Evolutionary conservation across 2,329 filamentous ascomycete species (phyloP).

Genomic region (Sporothrix curviconia): DNA sequence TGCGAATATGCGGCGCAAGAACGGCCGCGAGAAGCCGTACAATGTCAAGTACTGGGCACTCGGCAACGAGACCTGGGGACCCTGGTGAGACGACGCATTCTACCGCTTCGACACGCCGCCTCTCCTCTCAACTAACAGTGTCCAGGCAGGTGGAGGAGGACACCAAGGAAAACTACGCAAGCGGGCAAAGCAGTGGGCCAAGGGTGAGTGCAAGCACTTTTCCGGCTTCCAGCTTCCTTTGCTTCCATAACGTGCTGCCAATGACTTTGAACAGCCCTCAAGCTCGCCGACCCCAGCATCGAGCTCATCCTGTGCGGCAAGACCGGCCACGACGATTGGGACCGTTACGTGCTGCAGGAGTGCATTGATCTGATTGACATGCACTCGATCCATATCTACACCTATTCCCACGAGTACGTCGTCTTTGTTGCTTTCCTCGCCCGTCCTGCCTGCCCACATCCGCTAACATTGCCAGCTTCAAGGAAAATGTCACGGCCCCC

Average conservation of each 20-base stretch:
- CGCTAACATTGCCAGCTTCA: background rate
- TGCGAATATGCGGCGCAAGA: constrained; percentile 68
- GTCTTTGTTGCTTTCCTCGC: too few species aligned
- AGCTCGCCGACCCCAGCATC: constrained; percentile 63
- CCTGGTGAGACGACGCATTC: constrained; percentile 26
- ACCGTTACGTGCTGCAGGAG: constrained; percentile 64
- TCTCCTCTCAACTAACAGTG: too few species aligned
- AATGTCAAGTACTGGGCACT: constrained; percentile 81
- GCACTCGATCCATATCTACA: constrained; percentile 78
- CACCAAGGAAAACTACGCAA: constrained; percentile 64
- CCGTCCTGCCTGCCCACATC: too few species aligned
- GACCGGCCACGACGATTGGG: constrained; percentile 63
- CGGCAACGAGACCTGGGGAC: constrained; percentile 67
- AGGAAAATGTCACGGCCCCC: constrained; percentile 51
- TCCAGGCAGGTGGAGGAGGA: constrained; percentile 56
- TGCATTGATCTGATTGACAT: constrained; percentile 63
- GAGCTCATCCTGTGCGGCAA: constrained; percentile 69
- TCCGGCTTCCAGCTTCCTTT: background rate
- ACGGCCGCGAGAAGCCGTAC: constrained; percentile 72
- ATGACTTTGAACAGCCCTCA: constrained; percentile 40
- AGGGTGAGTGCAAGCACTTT: constrained; percentile 27
- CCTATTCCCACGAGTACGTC: constrained; percentile 42
- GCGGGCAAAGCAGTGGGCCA: constrained; percentile 64
- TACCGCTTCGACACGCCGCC: too few species aligned
- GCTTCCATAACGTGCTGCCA: background rate